Conservation (phyloP, 768 basidiomycete genomes). For the Mycena amicta region DNA sequence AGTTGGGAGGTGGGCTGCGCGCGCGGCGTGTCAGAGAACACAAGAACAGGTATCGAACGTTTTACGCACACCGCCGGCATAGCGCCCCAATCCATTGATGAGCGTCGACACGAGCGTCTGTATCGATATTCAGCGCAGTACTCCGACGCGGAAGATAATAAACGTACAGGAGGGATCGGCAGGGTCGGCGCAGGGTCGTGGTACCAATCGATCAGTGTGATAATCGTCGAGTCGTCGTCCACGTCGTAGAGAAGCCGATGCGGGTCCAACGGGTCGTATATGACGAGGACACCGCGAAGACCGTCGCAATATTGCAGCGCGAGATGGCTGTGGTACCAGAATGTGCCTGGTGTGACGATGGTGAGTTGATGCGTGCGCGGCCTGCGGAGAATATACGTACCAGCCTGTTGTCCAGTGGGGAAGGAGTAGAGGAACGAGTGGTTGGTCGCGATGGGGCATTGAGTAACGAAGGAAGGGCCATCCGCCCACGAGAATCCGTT, state of each 20-base stretch:
- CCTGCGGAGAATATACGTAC: neutral
- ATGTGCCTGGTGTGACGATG: neutral
- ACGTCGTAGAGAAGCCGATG: neutral
- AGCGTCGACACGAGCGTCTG: slow-evolving; percentile 29
- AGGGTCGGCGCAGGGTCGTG: neutral
- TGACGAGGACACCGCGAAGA: neutral
- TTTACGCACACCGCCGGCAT: slow-evolving; percentile 28
- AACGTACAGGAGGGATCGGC: neutral
- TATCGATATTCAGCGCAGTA: neutral
- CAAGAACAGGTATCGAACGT: slow-evolving; percentile 24
- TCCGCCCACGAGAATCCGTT: slow-evolving; percentile 32
- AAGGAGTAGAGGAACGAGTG: slow-evolving; percentile 34
- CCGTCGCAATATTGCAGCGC: neutral
- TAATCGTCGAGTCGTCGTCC: neutral
- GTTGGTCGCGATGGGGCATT: slow-evolving; percentile 35
- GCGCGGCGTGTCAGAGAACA: slow-evolving; percentile 28
- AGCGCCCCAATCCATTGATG: slow-evolving; percentile 43
- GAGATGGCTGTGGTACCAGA: neutral
- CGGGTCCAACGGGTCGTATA: neutral
- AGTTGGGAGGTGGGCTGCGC: slow-evolving; percentile 31
- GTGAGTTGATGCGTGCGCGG: neutral
- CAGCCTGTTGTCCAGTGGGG: slow-evolving; percentile 2
- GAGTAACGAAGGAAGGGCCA: slow-evolving; percentile 20
- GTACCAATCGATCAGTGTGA: neutral
- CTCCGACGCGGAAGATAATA: neutral